A percentile compares a stretch with the other conserved stretches of the same genome.
phyloP scores from a whole-genome alignment of 208 protist species.

The Phytomonas francai region DNA sequence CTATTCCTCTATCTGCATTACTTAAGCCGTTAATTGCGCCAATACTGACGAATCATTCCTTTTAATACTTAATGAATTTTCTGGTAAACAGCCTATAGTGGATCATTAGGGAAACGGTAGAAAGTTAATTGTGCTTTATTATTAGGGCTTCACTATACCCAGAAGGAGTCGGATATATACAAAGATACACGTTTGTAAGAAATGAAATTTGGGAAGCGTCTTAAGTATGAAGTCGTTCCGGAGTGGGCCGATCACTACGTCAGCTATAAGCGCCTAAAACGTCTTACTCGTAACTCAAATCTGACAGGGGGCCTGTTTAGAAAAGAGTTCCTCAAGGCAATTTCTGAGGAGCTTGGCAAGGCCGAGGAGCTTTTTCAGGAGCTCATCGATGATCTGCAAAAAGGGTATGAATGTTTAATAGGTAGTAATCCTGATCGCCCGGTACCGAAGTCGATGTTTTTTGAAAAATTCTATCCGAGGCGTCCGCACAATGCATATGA shows the following conservation, averaged over 20 bases:
- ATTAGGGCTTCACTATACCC: background rate
- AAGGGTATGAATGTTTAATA: constrained; percentile 57
- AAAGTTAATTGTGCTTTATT: constrained; percentile 8
- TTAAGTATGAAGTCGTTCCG: constrained; percentile 75
- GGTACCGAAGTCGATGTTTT: constrained; percentile 18
- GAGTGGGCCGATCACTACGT: constrained; percentile 85
- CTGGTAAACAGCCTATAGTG: background rate
- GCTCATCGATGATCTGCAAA: constrained; percentile 69
- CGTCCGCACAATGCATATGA: constrained; percentile 21
- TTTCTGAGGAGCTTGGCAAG: constrained; percentile 65
- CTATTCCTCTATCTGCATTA: background rate
- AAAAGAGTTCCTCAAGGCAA: constrained; percentile 62
- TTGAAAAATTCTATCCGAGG: constrained; percentile 47
- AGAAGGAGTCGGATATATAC: background rate
- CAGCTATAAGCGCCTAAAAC: constrained; percentile 83
- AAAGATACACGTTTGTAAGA: background rate
- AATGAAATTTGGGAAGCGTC: constrained; percentile 90
- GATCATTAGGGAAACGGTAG: background rate
- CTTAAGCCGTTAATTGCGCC: background rate
- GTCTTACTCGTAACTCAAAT: constrained; percentile 64
- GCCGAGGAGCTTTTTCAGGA: constrained; percentile 65
- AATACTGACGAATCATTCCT: background rate
- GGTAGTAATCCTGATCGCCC: constrained; percentile 46
- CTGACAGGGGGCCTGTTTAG: constrained; percentile 70
- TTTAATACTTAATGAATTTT: background rate